Conservation (phyloP, 345 rosid genomes). For the Alliaria petiolata region DNA sequence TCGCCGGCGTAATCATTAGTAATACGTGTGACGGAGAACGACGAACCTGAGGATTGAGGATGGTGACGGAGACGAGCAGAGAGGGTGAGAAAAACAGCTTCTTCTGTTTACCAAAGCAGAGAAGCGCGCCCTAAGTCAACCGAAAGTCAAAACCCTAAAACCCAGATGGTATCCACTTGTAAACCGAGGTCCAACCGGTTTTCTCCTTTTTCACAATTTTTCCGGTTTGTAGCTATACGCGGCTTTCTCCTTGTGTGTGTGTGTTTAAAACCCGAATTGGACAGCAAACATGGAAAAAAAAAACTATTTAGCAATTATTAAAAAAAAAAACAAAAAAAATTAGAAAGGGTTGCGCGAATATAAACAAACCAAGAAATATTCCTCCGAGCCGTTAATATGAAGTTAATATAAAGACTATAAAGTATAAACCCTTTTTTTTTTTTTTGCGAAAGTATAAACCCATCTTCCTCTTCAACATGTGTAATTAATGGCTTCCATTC, state of each 20-base stretch:
- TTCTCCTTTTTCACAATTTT: not conserved
- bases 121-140: slow-evolving; percentile 18
- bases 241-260: no score
- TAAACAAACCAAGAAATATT: no score
- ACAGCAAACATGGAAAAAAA: no score
- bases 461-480: no score
- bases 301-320: not conserved
- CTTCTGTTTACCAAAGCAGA: not conserved
- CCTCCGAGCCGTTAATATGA: no score
- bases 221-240: slow-evolving; percentile 23
- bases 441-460: no score
- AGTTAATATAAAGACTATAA: no score
- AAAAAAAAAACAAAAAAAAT: no score
- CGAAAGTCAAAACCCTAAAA: slow-evolving; percentile 21
- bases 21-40: not conserved
- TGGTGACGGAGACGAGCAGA: slow-evolving; percentile 5
- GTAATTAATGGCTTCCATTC: no score
- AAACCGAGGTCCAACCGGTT: slow-evolving; percentile 4
- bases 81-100: not conserved
- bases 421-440: no score
- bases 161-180: not conserved
- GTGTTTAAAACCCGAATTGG: not conserved
- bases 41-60: slow-evolving; percentile 19
- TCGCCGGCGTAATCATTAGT: not conserved
- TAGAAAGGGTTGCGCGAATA: no score